phyloP scores from a whole-genome alignment of 2,329 filamentous ascomycete species.

The Didymella glomerata region DNA sequence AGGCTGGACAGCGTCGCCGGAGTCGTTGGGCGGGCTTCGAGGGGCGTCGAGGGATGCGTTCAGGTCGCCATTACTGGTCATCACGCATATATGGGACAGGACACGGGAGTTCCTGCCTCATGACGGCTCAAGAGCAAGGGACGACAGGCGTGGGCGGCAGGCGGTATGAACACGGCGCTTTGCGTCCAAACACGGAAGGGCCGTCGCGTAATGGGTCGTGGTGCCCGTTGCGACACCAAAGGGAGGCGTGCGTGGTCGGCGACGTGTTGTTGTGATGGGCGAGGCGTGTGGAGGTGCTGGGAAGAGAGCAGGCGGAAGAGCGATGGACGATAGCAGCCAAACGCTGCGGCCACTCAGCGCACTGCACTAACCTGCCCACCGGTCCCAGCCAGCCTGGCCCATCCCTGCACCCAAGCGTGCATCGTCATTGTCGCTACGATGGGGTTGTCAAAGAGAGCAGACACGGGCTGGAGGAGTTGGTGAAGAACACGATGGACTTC shows the following conservation, averaged over 20 bases:
- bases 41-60: conserved; percentile 37
- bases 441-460: not conserved
- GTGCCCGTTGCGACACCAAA: conserved; percentile 22
- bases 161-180: conserved; percentile 6
- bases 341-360: conserved; percentile 32
- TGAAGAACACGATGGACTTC: not conserved
- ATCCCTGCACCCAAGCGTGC: conserved; percentile 30
- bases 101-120: conserved; percentile 51
- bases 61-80: conserved; percentile 53
- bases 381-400: conserved; percentile 27
- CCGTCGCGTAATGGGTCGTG: conserved; percentile 23
- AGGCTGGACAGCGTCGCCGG: conserved; percentile 14
- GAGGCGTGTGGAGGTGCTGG: conserved; percentile 26
- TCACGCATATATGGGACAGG: conserved; percentile 51
- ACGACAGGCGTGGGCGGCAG: conserved; percentile 27
- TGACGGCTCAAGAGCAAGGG: conserved; percentile 46
- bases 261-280: conserved; percentile 23
- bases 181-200: conserved; percentile 22
- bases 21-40: conserved; percentile 25
- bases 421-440: conserved; percentile 4
- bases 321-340: conserved; percentile 21
- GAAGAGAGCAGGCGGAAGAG: conserved; percentile 24
- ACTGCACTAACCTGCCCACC: conserved; percentile 25
- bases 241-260: conserved; percentile 20
- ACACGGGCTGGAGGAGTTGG: not conserved